Conservation (phyloP, 129 eudicot species). For the Mikania micrantha region DNA sequence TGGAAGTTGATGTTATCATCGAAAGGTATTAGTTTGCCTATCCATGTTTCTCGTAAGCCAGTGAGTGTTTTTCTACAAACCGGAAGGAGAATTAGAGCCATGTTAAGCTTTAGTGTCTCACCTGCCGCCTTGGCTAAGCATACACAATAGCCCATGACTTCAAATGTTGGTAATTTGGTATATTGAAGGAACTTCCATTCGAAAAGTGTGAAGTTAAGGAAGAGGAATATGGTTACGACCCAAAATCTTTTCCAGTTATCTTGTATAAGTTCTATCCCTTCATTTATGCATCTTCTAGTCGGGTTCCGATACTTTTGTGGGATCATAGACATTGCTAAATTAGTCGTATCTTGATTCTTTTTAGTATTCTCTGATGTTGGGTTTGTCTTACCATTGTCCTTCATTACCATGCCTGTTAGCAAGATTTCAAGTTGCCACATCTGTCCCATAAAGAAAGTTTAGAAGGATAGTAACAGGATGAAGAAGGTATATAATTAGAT, state of each 20-base stretch:
- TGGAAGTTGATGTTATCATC: slow-evolving; percentile 59
- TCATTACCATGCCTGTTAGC: slow-evolving; percentile 64
- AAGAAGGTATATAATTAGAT: neutral
- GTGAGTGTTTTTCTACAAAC: slow-evolving; percentile 67
- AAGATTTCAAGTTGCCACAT: slow-evolving; percentile 97
- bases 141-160: slow-evolving; percentile 63
- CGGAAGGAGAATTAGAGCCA: slow-evolving; percentile 62
- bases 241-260: slow-evolving; percentile 83
- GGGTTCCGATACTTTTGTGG: slow-evolving; percentile 60
- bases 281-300: slow-evolving; percentile 33
- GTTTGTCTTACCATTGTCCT: slow-evolving; percentile 10
- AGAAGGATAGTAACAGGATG: neutral
- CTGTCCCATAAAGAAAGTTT: slow-evolving; percentile 31
- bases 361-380: slow-evolving; percentile 8
- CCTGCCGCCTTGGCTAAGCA: slow-evolving; percentile 60
- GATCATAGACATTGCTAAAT: slow-evolving; percentile 78
- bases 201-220: slow-evolving; percentile 46
- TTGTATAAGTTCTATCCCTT: slow-evolving; percentile 34
- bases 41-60: slow-evolving; percentile 38
- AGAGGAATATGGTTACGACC: slow-evolving; percentile 41
- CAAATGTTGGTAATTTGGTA: slow-evolving; percentile 25
- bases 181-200: slow-evolving; percentile 54
- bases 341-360: slow-evolving; percentile 24
- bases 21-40: slow-evolving; percentile 43
- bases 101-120: slow-evolving; percentile 64